These are phyloP conservation scores for Lactarius hengduanensis DNA, from an alignment of 768 basidiomycete genomes.

Conservation along the genomic window DNA sequence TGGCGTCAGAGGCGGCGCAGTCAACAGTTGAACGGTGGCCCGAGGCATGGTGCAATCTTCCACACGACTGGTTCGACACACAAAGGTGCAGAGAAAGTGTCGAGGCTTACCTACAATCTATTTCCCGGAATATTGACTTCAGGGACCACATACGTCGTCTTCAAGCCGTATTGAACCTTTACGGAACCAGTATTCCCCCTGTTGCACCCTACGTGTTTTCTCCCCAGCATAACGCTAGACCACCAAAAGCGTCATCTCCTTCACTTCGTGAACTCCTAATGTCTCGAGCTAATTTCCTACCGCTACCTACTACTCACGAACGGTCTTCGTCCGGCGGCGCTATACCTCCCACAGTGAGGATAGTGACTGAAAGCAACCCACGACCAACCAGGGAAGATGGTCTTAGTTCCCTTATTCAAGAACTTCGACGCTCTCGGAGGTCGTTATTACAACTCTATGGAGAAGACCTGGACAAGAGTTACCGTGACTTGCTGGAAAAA, in stretches of 20 bases:
- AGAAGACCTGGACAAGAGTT: slow-evolving; percentile 6
- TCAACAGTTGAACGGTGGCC: slow-evolving; percentile 12
- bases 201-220: neutral
- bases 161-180: neutral
- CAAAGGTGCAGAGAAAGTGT: neutral
- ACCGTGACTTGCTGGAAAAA: neutral
- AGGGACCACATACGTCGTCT: slow-evolving; percentile 1
- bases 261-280: neutral
- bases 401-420: neutral
- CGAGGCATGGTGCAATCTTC: neutral
- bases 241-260: neutral
- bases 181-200: neutral
- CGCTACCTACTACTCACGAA: too few species aligned
- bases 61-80: neutral
- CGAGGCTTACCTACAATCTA: neutral
- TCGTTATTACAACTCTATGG: slow-evolving; percentile 7
- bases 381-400: neutral
- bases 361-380: neutral
- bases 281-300: neutral
- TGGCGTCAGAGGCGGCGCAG: slow-evolving; percentile 19
- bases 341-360: neutral
- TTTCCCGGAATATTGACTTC: neutral
- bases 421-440: slow-evolving; percentile 1
- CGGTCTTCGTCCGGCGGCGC: neutral
- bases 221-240: neutral